Base-by-base conservation (phyloP, 1,284 basidiomycete species). In the Blastosporella zonata region DNA sequence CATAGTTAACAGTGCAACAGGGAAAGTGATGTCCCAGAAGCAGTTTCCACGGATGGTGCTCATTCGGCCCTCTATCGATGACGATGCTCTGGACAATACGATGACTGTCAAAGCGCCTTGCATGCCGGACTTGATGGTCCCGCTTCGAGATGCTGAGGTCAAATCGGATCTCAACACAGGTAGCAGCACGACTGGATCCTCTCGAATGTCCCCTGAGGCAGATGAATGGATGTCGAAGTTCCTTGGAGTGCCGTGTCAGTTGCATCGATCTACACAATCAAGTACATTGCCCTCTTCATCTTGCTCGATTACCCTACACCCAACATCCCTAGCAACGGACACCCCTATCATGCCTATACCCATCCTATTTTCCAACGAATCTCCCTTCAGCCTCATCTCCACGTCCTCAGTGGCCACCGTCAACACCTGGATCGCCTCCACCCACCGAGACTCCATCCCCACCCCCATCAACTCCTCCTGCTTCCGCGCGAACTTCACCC, bases 1-100 rank as follows among this genome's bases (percentile, higher is more conserved):
- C 21, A 36, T 52, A 10, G 33, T 55, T 13, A 40, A 46, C n/a
- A 55, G 44, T 27, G 33, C 44, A 17, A 47, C 46, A 6, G 50
- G 53, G 6, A 52, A 46, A 17, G 36, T 29, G 1, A 37, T 55
- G 44, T 55, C 53, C 3, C 53, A 55, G 45, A 55, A 55, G 34
- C 50, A 55, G 40, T 49, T 52, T 43, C 47, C 53, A 7, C 39
- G 47, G n/a, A 55, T 55, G 53, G 53, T 43, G 4, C 50, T 55
- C 7, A 47, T 55, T 15, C 41, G 29, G 15, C 53, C 53, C 7
- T 46, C 28, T 17, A 49, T 55, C 41, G 27, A 43, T 13, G 50
- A 49, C 3, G 46, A 52, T 21, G 28, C 36, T 13, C 3, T 4
- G 35, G 10, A 33, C 6, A 40, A 40, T 3, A 20, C 42, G 4